A percentile compares a stretch with the other conserved stretches of the same genome.
Evolutionary conservation across 495 filamentous ascomycete genomes (phyloP).

Genomic region (Geopyxis carbonaria): DNA sequence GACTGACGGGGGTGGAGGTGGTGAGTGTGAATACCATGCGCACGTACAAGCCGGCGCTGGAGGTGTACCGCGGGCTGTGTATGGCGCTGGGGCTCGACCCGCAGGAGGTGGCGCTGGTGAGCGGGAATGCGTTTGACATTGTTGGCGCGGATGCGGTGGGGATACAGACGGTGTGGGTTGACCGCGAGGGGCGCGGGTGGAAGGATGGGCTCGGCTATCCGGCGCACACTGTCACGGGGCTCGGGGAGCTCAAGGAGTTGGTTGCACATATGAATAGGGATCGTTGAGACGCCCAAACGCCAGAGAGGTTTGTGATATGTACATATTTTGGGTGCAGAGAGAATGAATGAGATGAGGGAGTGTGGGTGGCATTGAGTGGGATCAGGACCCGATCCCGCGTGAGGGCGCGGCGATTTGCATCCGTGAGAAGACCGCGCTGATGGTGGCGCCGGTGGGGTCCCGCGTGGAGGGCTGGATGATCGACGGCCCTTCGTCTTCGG

Average conservation of each 20-base stretch:
- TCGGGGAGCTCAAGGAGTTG: slow-evolving; percentile 9
- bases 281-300: too few species aligned
- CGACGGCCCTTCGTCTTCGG: slow-evolving; percentile 12
- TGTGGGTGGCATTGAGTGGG: neutral
- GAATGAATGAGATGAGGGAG: too few species aligned
- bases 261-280: neutral
- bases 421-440: slow-evolving; percentile 46
- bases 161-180: slow-evolving; percentile 53
- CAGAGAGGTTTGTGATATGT: too few species aligned
- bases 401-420: slow-evolving; percentile 42
- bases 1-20: slow-evolving; percentile 10
- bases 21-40: slow-evolving; percentile 44
- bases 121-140: slow-evolving; percentile 69
- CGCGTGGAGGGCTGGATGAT: slow-evolving; percentile 13
- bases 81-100: slow-evolving; percentile 32
- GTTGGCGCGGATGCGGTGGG: slow-evolving; percentile 37
- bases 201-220: slow-evolving; percentile 13
- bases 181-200: slow-evolving; percentile 33
- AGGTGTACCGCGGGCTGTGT: slow-evolving; percentile 44
- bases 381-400: slow-evolving; percentile 7
- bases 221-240: slow-evolving; percentile 6
- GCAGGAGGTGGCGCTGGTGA: slow-evolving; percentile 51
- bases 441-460: slow-evolving; percentile 14
- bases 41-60: slow-evolving; percentile 54
- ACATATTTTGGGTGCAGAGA: too few species aligned